These are phyloP conservation scores for Hypsizygus marmoreus DNA, from an alignment of 768 basidiomycete species.

Conservation along the genomic window DNA sequence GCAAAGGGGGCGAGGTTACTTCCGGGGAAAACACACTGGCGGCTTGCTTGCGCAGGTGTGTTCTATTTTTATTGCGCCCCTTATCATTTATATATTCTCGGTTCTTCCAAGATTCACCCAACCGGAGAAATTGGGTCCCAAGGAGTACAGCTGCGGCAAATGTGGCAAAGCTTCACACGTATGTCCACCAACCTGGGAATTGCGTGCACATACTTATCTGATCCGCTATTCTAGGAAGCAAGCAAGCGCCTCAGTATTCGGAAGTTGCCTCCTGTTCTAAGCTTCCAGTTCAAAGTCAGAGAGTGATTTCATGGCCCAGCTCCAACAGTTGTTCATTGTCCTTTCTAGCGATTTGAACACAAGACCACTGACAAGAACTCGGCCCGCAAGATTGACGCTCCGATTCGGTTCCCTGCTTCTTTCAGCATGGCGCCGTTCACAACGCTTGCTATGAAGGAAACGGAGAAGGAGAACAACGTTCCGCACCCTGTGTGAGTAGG, in stretches of 20 bases:
- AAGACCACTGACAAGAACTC: constrained; percentile 70
- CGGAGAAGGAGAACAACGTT: constrained; percentile 44
- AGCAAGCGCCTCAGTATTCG: constrained; percentile 85
- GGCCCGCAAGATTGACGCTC: constrained; percentile 83
- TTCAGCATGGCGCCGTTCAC: constrained; percentile 92
- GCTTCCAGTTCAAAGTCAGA: constrained; percentile 91
- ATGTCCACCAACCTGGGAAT: no score
- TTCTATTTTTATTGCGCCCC: constrained; percentile 9
- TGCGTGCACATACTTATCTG: background rate
- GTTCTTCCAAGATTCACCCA: constrained; percentile 67
- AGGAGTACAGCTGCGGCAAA: constrained; percentile 82
- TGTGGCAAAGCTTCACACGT: constrained; percentile 75
- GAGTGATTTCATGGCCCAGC: background rate
- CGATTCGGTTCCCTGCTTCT: constrained; percentile 77
- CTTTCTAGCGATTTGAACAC: constrained; percentile 85
- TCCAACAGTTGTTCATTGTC: constrained; percentile 1
- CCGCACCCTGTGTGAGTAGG: constrained; percentile 29
- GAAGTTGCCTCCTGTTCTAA: constrained; percentile 85
- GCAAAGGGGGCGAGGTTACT: constrained; percentile 43
- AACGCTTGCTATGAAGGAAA: constrained; percentile 55
- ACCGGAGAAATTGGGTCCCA: constrained; percentile 78
- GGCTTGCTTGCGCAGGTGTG: constrained; percentile 73
- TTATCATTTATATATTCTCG: constrained; percentile 1
- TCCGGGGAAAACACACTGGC: constrained; percentile 67
- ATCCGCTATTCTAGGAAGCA: constrained; percentile 52